Conservation (phyloP, 2,329 filamentous ascomycete genomes). For the Chalara sp. region DNA sequence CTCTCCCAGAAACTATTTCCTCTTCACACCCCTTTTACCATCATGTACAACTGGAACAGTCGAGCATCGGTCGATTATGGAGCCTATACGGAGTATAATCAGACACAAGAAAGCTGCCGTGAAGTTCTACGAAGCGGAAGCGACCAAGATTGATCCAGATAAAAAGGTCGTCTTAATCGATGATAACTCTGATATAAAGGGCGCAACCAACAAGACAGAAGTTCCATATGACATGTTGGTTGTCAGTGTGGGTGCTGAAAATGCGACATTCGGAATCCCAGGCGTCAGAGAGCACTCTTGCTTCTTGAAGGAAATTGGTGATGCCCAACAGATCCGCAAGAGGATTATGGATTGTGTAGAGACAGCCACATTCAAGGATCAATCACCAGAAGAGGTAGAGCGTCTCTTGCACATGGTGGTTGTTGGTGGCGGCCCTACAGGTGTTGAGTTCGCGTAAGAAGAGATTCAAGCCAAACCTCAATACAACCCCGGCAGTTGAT, state of each 20-base stretch:
- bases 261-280: constrained; percentile 95
- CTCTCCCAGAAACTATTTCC: constrained; percentile 98
- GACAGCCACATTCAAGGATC: constrained; percentile 97
- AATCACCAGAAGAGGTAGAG: constrained; percentile 79
- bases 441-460: constrained; percentile 78
- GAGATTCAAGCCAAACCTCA: too few species aligned
- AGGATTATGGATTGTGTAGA: constrained; percentile 99
- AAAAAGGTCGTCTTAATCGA: constrained; percentile 83
- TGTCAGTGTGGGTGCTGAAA: constrained; percentile 93
- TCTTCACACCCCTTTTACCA: constrained; percentile 94
- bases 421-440: constrained; percentile 86
- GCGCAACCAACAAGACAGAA: constrained; percentile 72
- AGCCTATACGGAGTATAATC: constrained; percentile 92
- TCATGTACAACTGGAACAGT: constrained; percentile 97
- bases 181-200: constrained; percentile 91
- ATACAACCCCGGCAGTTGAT: too few species aligned
- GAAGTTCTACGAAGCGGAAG: constrained; percentile 97
- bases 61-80: constrained; percentile 99
- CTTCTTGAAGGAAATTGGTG: constrained; percentile 97
- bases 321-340: constrained; percentile 94
- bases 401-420: constrained; percentile 98
- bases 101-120: constrained; percentile 90
- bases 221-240: constrained; percentile 98
- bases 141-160: constrained; percentile 88
- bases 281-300: constrained; percentile 93